These are phyloP conservation scores for Huntiella savannae DNA, from an alignment of 2,329 filamentous ascomycete genomes.

Conservation along the genomic window DNA sequence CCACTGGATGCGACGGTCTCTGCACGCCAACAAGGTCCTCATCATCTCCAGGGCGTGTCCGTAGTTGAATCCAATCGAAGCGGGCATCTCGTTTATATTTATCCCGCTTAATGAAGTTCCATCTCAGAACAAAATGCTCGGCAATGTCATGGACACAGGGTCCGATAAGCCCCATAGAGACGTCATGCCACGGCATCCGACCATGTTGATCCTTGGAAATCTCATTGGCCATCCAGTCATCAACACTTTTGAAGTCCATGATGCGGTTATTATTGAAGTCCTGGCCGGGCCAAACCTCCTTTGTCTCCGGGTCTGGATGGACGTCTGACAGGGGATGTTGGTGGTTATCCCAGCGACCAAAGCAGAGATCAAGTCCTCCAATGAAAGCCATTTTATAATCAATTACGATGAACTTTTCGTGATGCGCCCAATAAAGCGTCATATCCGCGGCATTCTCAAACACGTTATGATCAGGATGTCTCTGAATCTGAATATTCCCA, in stretches of 20 bases:
- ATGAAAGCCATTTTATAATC: conserved; percentile 86
- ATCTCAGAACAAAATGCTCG: conserved; percentile 82
- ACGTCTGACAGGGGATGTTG: conserved; percentile 76
- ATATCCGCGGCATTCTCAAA: conserved; percentile 87
- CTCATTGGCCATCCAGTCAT: conserved; percentile 87
- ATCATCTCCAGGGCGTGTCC: conserved; percentile 55
- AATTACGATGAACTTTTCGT: conserved; percentile 93
- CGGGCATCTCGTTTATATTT: conserved; percentile 82
- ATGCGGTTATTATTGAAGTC: conserved; percentile 97
- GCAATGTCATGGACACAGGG: conserved; percentile 86
- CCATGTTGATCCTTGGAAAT: conserved; percentile 79
- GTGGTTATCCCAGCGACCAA: conserved; percentile 78
- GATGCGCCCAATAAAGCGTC: conserved; percentile 96
- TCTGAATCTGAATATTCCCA: conserved; percentile 75
- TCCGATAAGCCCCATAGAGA: conserved; percentile 77
- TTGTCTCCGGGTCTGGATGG: conserved; percentile 61
- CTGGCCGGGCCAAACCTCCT: conserved; percentile 85
- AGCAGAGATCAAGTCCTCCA: conserved; percentile 85
- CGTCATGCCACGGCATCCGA: conserved; percentile 97
- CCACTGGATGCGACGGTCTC: conserved; percentile 71
- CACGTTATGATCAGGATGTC: conserved; percentile 88
- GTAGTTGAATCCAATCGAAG: conserved; percentile 70
- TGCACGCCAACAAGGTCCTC: conserved; percentile 82
- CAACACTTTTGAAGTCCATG: conserved; percentile 82
- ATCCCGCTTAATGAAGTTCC: conserved; percentile 94